phyloP scores from a whole-genome alignment of 208 protist species.

The Trypanosoma boissoni region DNA sequence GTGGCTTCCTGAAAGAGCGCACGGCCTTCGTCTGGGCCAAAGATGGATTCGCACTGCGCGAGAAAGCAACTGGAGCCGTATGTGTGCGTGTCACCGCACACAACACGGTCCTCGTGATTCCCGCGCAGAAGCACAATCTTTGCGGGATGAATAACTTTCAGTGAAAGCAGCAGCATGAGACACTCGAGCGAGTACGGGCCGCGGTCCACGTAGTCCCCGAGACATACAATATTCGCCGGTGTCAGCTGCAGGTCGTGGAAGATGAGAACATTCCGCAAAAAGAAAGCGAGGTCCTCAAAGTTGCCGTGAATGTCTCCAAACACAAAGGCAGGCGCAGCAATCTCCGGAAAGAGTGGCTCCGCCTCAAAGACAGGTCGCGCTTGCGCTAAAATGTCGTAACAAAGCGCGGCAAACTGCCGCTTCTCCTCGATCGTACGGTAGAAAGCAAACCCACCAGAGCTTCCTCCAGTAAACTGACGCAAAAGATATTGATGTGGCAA shows the following conservation, averaged over 20 bases:
- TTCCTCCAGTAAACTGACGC: conserved; percentile 44
- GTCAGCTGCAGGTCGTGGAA: conserved; percentile 69
- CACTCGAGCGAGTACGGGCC: conserved; percentile 63
- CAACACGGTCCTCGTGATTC: conserved; percentile 84
- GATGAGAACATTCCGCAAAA: conserved; percentile 45
- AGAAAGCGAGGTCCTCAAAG: conserved; percentile 73
- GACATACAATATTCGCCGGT: conserved; percentile 49
- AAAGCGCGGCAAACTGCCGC: conserved; percentile 42
- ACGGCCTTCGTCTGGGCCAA: conserved; percentile 51
- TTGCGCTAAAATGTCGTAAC: conserved; percentile 44
- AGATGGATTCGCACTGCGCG: conserved; percentile 57
- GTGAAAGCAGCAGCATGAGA: conserved; percentile 67
- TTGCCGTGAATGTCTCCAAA: conserved; percentile 88
- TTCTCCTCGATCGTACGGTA: conserved; percentile 48
- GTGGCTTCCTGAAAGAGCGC: conserved; percentile 60
- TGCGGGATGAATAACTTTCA: conserved; percentile 67
- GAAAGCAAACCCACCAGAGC: conserved; percentile 45
- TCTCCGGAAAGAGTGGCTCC: conserved; percentile 62
- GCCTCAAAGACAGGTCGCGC: conserved; percentile 50
- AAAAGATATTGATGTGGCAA: conserved; percentile 67
- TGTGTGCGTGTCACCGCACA: conserved; percentile 63
- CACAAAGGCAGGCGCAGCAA: conserved; percentile 57
- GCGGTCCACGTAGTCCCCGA: conserved; percentile 83
- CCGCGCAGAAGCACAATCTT: conserved; percentile 80
- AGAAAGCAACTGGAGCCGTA: conserved; percentile 70